Conservation (phyloP, 495 filamentous ascomycete genomes). For the Aspergillus mulundensis region DNA sequence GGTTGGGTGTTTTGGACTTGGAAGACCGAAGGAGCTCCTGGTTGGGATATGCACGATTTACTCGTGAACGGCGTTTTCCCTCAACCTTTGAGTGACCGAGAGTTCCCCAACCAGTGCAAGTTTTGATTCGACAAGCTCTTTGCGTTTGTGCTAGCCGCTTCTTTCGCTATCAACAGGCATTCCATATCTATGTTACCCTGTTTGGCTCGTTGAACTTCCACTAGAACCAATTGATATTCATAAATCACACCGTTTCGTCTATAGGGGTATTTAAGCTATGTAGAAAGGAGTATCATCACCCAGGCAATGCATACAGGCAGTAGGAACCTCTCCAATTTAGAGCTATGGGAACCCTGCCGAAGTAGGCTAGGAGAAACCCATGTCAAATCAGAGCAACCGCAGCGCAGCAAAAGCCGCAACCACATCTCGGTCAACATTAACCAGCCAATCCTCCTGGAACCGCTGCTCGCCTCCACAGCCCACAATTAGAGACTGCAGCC, state of each 20-base stretch:
- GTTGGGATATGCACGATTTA: slow-evolving; percentile 78
- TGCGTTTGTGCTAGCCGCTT: neutral
- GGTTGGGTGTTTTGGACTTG: slow-evolving; percentile 85
- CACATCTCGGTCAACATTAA: slow-evolving; percentile 84
- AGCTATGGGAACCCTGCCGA: neutral
- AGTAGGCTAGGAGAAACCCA: neutral
- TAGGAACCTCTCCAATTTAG: neutral
- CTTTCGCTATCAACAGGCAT: neutral
- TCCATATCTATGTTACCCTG: neutral
- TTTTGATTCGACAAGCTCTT: neutral
- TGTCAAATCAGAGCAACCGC: slow-evolving; percentile 34
- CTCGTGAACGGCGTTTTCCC: slow-evolving; percentile 59
- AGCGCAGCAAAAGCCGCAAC: slow-evolving; percentile 61
- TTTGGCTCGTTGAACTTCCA: neutral
- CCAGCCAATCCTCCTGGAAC: slow-evolving; percentile 75
- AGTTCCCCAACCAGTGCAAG: slow-evolving; percentile 45
- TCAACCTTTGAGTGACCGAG: slow-evolving; percentile 48
- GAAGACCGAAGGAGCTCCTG: slow-evolving; percentile 81
- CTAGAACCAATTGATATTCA: neutral
- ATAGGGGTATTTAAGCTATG: slow-evolving; percentile 7
- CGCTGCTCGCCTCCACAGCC: slow-evolving; percentile 64
- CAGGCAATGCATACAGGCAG: neutral
- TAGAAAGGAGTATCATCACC: neutral
- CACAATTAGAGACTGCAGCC: slow-evolving; percentile 61
- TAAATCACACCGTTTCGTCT: neutral